Conservation (phyloP, 352 stramenopile species). For the Phytophthora colocasiae region DNA sequence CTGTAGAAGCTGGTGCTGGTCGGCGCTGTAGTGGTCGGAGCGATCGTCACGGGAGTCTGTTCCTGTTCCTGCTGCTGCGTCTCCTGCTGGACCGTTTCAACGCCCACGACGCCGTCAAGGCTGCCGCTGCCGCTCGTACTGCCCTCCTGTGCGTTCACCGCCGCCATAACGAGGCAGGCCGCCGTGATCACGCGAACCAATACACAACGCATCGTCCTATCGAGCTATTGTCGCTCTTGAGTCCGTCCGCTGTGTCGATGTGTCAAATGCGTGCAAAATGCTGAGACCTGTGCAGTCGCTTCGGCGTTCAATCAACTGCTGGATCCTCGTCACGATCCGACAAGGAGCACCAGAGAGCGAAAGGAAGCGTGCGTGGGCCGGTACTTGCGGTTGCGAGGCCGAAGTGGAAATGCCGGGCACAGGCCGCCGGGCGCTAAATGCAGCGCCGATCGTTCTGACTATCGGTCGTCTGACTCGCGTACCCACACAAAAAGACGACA, state of each 20-base stretch:
- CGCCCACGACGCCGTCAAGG: conserved; percentile 22
- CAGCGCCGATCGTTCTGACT: conserved; percentile 17
- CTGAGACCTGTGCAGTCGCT: background rate
- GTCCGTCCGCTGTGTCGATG: background rate
- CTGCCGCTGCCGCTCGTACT: conserved; percentile 28
- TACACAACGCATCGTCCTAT: conserved; percentile 24
- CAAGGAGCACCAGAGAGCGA: conserved; percentile 23
- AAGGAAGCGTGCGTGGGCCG: conserved; percentile 12
- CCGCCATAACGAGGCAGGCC: conserved; percentile 30
- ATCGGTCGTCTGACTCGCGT: conserved; percentile 12
- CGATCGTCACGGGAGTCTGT: conserved; percentile 5
- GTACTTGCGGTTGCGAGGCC: conserved; percentile 42
- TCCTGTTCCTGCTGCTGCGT: conserved; percentile 9
- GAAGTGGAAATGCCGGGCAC: conserved; percentile 42
- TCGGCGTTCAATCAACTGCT: conserved; percentile 5
- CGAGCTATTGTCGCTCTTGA: background rate
- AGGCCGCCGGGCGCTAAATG: background rate
- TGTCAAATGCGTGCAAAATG: conserved; percentile 5
- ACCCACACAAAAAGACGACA: conserved; percentile 23
- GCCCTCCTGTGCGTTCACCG: conserved; percentile 22
- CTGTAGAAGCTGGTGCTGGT: conserved; percentile 19
- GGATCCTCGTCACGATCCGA: conserved; percentile 24
- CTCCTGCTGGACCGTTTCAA: conserved; percentile 16
- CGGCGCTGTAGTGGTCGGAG: conserved; percentile 6
- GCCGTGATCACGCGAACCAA: conserved; percentile 30